Evolutionary conservation across 2,329 filamentous ascomycete genomes (phyloP).

Genomic region (Xylariales sp.): DNA sequence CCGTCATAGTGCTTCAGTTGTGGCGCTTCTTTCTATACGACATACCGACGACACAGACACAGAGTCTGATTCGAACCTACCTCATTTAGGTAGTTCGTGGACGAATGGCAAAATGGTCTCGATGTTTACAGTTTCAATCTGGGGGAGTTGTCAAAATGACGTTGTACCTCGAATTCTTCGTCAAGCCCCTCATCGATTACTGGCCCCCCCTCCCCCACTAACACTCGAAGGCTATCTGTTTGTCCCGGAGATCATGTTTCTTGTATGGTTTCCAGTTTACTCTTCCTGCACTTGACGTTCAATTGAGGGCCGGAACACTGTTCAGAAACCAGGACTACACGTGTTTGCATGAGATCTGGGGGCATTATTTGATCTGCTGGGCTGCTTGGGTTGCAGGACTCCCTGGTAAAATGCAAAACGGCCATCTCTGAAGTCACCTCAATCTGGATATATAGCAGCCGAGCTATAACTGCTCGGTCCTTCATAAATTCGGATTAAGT

Average conservation of each 20-base stretch:
- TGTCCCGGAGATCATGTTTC: conserved; percentile 7
- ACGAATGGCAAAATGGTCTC: too few relatives aligned
- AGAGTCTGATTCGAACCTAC: too few relatives aligned
- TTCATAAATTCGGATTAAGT: conserved; percentile 4
- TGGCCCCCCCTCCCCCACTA: conserved; percentile 1
- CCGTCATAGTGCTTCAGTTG: too few relatives aligned
- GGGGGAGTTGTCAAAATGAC: too few relatives aligned
- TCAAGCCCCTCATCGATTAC: conserved; percentile 5
- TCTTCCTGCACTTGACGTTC: not conserved
- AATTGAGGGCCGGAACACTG: too few relatives aligned
- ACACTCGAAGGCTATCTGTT: not conserved
- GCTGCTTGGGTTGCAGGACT: not conserved
- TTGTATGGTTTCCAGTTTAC: conserved; percentile 4
- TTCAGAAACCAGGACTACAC: too few relatives aligned
- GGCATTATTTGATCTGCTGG: not conserved
- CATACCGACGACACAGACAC: too few relatives aligned
- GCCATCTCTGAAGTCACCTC: not conserved
- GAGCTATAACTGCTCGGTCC: conserved; percentile 8
- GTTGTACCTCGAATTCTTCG: too few relatives aligned
- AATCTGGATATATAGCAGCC: conserved; percentile 7
- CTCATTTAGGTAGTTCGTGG: not conserved
- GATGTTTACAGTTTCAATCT: too few relatives aligned
- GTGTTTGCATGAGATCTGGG: too few relatives aligned
- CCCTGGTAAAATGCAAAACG: not conserved
- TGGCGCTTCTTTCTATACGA: too few relatives aligned